A percentile compares a stretch with the other conserved stretches of the same genome.
Conservation (phyloP, 768 basidiomycete species). For the Suillus luteus region DNA sequence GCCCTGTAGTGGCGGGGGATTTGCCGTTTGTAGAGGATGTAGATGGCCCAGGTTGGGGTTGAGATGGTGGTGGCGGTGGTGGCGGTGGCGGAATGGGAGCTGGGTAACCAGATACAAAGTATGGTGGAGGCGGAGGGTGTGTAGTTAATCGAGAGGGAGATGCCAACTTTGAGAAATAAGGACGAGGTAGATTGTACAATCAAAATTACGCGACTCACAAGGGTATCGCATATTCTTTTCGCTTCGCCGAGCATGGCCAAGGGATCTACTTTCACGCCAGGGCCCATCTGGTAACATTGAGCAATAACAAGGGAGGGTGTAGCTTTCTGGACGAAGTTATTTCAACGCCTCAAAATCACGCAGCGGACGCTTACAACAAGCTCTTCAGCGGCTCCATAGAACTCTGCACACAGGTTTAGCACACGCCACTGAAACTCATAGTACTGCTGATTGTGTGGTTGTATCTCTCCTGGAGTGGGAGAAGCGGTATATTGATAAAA, state of each 20-base stretch:
- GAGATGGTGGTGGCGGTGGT: slow-evolving; percentile 38
- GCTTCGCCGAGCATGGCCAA: slow-evolving; percentile 74
- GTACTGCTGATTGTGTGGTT: slow-evolving; percentile 72
- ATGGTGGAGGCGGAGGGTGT: slow-evolving; percentile 63
- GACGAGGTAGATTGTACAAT: too few relatives aligned
- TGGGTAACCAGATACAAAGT: slow-evolving; percentile 45
- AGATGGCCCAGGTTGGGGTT: slow-evolving; percentile 40
- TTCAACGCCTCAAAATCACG: slow-evolving; percentile 13
- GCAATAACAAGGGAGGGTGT: slow-evolving; percentile 73
- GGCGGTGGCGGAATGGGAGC: slow-evolving; percentile 29
- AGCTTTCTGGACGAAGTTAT: slow-evolving; percentile 41
- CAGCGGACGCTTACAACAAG: slow-evolving; percentile 57
- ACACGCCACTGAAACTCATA: slow-evolving; percentile 89
- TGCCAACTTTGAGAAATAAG: slow-evolving; percentile 50
- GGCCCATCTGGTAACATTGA: slow-evolving; percentile 79
- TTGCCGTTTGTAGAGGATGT: slow-evolving; percentile 33
- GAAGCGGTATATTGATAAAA: slow-evolving; percentile 49
- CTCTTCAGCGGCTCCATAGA: slow-evolving; percentile 85
- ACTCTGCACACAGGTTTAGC: slow-evolving; percentile 79
- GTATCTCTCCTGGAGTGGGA: slow-evolving; percentile 48
- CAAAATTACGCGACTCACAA: slow-evolving; percentile 45
- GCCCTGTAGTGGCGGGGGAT: slow-evolving; percentile 37
- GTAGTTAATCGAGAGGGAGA: slow-evolving; percentile 72
- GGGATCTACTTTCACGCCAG: slow-evolving; percentile 70
- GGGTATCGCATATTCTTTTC: slow-evolving; percentile 73